These are phyloP conservation scores for Scheffersomyces titani DNA, from an alignment of 1,139 yeast species.

Conservation along the genomic window DNA sequence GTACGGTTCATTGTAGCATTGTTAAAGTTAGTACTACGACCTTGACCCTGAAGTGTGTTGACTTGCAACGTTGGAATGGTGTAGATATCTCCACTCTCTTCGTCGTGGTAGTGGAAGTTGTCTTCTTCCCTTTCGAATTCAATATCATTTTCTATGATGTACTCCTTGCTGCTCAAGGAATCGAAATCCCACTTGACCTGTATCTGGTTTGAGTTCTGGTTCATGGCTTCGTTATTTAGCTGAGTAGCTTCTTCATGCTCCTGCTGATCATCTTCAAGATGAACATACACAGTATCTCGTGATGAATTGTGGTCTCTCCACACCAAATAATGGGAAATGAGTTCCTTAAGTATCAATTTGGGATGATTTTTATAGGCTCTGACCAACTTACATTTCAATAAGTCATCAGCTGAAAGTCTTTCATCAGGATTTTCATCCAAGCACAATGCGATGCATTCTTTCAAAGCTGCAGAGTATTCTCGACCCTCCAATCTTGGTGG, in stretches of 20 bases:
- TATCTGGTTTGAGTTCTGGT: conserved; percentile 34
- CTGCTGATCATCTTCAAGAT: conserved; percentile 33
- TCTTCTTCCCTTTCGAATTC: conserved; percentile 50
- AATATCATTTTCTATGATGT: conserved; percentile 67
- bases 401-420: conserved; percentile 84
- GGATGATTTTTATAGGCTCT: conserved; percentile 60
- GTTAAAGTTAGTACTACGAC: background rate
- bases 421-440: conserved; percentile 91
- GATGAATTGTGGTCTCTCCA: conserved; percentile 70
- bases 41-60: conserved; percentile 9
- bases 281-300: conserved; percentile 48
- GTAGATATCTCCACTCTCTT: conserved; percentile 24
- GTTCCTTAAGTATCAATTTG: conserved; percentile 65
- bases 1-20: background rate
- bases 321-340: conserved; percentile 73
- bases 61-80: conserved; percentile 32
- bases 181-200: conserved; percentile 90
- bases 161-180: conserved; percentile 70
- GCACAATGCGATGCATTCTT: conserved; percentile 89
- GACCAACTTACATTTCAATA: conserved; percentile 72
- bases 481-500: conserved; percentile 95
- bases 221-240: background rate
- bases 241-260: conserved; percentile 5
- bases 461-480: conserved; percentile 70
- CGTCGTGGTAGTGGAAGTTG: conserved; percentile 29